These are phyloP conservation scores for Linnemannia elongata DNA, from an alignment of 192 early-diverging fungal genomes.

Conservation along the genomic window DNA sequence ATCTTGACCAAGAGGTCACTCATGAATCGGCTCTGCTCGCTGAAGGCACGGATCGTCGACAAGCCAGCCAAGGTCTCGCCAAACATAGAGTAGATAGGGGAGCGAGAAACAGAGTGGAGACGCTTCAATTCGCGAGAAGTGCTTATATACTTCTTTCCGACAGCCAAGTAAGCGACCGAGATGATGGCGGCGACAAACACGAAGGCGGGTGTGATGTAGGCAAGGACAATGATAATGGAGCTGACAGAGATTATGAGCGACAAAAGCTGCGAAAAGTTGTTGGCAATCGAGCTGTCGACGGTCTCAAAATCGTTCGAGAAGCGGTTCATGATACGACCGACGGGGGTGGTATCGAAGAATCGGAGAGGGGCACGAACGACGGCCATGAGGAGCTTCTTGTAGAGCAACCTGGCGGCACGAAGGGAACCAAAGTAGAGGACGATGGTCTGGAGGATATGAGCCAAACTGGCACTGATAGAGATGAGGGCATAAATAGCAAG, in stretches of 20 bases:
- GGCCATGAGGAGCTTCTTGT: constrained; percentile 64
- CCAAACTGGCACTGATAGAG: constrained; percentile 56
- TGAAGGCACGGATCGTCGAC: constrained; percentile 85
- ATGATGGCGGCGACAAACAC: constrained; percentile 65
- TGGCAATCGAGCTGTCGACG: constrained; percentile 74
- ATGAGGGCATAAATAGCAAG: constrained; percentile 66
- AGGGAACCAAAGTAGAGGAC: constrained; percentile 66
- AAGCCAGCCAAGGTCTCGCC: constrained; percentile 73
- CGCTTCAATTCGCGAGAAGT: constrained; percentile 93
- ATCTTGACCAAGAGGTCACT: constrained; percentile 66
- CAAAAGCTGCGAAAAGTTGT: constrained; percentile 58
- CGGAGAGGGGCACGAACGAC: constrained; percentile 76
- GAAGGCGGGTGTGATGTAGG: constrained; percentile 73
- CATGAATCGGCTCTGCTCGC: constrained; percentile 74
- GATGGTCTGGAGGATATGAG: constrained; percentile 60
- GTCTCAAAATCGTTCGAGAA: constrained; percentile 87
- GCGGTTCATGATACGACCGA: constrained; percentile 86
- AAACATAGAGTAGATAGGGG: constrained; percentile 81
- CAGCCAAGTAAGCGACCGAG: constrained; percentile 65
- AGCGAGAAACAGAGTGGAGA: constrained; percentile 80
- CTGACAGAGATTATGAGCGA: constrained; percentile 56
- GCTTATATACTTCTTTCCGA: constrained; percentile 78
- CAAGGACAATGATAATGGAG: constrained; percentile 68
- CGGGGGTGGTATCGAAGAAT: constrained; percentile 86
- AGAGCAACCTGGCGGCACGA: constrained; percentile 67